These are phyloP conservation scores for Sonneratia alba DNA, from an alignment of 345 rosid genomes.

Conservation along the genomic window DNA sequence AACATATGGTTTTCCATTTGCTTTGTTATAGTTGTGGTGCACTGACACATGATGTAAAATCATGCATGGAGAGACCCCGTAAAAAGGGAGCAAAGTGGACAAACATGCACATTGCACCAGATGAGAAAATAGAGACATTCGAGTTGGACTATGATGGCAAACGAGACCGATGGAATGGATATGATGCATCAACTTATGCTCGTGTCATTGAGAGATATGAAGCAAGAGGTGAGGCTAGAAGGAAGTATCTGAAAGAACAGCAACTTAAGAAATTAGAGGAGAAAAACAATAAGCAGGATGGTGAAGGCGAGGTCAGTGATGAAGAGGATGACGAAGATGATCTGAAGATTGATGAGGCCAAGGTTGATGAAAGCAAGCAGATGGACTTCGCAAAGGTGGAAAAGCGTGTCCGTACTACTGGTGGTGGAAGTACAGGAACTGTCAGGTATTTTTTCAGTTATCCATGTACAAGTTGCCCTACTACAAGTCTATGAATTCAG, in stretches of 20 bases:
- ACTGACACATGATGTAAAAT: constrained; percentile 61
- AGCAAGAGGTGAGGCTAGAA: constrained; percentile 71
- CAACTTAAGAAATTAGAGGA: constrained; percentile 73
- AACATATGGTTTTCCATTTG: not conserved
- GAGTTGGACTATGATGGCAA: constrained; percentile 90
- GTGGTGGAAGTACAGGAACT: constrained; percentile 99
- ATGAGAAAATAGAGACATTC: constrained; percentile 68
- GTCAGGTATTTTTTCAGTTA: constrained; percentile 43
- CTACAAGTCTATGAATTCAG: not conserved
- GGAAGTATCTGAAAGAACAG: constrained; percentile 60
- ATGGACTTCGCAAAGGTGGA: constrained; percentile 98
- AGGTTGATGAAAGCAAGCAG: constrained; percentile 81
- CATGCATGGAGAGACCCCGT: constrained; percentile 83
- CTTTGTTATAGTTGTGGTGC: constrained; percentile 63
- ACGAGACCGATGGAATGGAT: constrained; percentile 87
- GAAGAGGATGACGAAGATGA: constrained; percentile 69
- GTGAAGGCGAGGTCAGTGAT: constrained; percentile 20
- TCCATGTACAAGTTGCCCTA: not conserved
- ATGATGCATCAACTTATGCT: constrained; percentile 63
- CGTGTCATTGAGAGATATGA: constrained; percentile 69
- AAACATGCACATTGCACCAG: constrained; percentile 67
- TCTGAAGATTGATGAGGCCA: constrained; percentile 82
- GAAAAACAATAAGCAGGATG: constrained; percentile 47
- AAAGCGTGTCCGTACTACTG: constrained; percentile 92
- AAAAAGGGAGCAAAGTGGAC: constrained; percentile 65